Evolutionary conservation across 106 monocot genomes (phyloP), one percentile per base, ranked within the genome.

Genomic region (Phalaenopsis equestris): DNA sequence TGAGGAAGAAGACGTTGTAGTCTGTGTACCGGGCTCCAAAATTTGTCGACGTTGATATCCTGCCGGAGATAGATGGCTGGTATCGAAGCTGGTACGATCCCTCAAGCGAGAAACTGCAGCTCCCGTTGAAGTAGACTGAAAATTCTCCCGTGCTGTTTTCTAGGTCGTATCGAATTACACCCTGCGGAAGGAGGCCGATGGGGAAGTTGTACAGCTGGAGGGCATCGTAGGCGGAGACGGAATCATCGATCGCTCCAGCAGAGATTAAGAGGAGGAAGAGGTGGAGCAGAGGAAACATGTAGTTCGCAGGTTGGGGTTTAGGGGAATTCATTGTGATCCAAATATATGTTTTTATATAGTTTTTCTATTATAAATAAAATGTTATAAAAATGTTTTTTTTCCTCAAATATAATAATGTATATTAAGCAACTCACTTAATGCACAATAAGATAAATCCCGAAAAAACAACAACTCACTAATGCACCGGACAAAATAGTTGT

Each of bases 181-280:
- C 90, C 52, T 73, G 72, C 18, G 95, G 90, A 76, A 95, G 95
- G 72, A 95, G 79, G 8, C 92, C 92, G 21, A 77, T 65, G 17
- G 92, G 92, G 81, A 90, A 85, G 73, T 92, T 87, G 84, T 86
- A 90, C 55, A 85, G 81, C 9, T 72, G 16, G 37, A 95, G 88
- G 72, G 80, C 87, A n/a, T 92, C 87, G 87, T 92, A 92, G 38
- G 8, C 70, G 10, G 70, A 39, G 39, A 14, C 12, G 39, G 10
- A 3, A 38, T 16, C 70, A 23, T 65, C 10, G n/a, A 1, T 39
- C 3, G 70, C 9, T 11, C 70, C 70, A 12, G 70, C 70, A 21
- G 70, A 9, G 41, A 4, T 7, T 5, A 39, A 14, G 38, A 70
- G 70, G 15, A 39, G 70, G 39, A 39, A 39, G 39, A 70, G 70